Base-by-base conservation (phyloP, 768 basidiomycete genomes). In the Leccinum variicolor region DNA sequence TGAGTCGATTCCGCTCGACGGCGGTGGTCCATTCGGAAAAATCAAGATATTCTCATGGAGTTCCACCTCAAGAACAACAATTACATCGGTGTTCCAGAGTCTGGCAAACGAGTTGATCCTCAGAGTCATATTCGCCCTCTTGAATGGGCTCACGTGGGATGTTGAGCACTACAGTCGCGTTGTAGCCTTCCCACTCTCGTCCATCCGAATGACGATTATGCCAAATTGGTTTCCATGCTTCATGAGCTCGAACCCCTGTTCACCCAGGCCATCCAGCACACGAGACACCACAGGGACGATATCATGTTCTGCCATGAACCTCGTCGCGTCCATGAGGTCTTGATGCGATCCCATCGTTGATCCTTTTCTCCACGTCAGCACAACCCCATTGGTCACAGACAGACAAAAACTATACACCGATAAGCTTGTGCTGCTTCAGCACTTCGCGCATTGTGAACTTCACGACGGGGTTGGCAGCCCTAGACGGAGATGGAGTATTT, bases 311-410 rank as follows among this genome's bases (percentile, higher is more conserved):
- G 76, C 72, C 26, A 93, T 70, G 72, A 94, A 93, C 13, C 74
- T 69, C 1, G 90, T 90, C 21, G 90, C 90, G 33, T 85, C 83
- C 53, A 79, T 69, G 57, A 94, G 78, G 72, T 94, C 91, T 54
- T 51, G 77, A 63, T 79, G 82, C 7, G 90, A 92, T 17, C 91
- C 92, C 90, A 93, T 91, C 28, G 88, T 91, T 1, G 89, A 89
- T 33, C 91, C 92, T 92, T 55, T 55, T 52, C 54, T 6, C 51
- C 59, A 60, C 53, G 47, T 69, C 56, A 71, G 33, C 23, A 55
- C 21, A 34, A 9, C 45, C 56, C 28, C 56, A 21, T 11, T 49
- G 48, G 54, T 50, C 34, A 53, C 17, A 36, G 49, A 56, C n/a
- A 23, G 31, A 50, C 13, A 54, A 15, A 45, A 21, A 41, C 10